Evolutionary conservation across 495 filamentous ascomycete species (phyloP), one percentile per base, ranked within the genome.

Genomic region (Penicillium bovifimosum): DNA sequence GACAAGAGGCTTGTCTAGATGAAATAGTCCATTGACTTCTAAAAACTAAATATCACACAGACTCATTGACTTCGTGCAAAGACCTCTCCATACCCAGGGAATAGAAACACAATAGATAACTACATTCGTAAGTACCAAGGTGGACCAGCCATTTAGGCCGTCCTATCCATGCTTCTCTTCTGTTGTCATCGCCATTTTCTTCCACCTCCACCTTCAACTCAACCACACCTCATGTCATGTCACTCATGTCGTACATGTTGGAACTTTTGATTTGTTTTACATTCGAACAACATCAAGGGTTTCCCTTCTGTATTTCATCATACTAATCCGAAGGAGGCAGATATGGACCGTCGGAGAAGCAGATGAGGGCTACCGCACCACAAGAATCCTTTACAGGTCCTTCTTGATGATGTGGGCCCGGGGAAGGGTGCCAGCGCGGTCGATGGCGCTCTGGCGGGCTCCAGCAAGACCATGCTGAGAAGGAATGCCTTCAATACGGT

Each of bases 401-500:
- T 72, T 71, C 51, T 61, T 61, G 58, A 67, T 41, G 35, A 76
- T 45, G 48, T 73, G 62, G 46, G 72, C 73, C 56, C 62, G 74
- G 56, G 73, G 73, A 24, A 74, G 56, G 44, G 61, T 51, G 52
- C 73, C 73, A 47, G 69, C 64, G 41, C 58, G 66, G 45, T 62
- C 67, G 47, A 68, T 67, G 32, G 73, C 72, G 35, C 66, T 64
- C 50, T 76, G 61, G 47, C 69, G 78, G 50, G 95, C 90, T 33
- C 83, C 91, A n/a, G 68, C 68, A 45, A 98, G 80, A 41, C 77
- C 84, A 55, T 80, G 90, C 60, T 96, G 91, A 38, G 74, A 82
- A 6, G 76, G 61, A 57, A 96, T 80, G 42, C 92, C 93, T 67
- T 97, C 90, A 54, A 96, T 73, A 58, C 93, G 88, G 76, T 98